A percentile compares a stretch with the other conserved stretches of the same genome.
Conservation (phyloP, 2,329 filamentous ascomycete genomes). For the Cladosporium sp. region DNA sequence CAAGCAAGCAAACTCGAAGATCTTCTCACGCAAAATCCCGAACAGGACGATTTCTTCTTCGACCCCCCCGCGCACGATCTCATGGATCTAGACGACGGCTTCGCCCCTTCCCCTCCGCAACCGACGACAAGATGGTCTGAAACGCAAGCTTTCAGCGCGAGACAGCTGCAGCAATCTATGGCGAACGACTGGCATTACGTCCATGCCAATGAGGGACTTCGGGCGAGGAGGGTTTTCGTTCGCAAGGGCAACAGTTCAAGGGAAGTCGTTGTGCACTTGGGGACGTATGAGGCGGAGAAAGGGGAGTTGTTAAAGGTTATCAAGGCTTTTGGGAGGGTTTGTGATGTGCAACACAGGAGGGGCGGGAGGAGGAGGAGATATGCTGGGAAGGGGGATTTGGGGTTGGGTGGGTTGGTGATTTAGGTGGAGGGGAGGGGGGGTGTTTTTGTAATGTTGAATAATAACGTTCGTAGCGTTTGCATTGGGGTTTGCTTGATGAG, state of each 20-base stretch:
- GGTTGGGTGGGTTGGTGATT: neutral
- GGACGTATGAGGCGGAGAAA: slow-evolving; percentile 17
- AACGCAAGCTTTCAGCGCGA: slow-evolving; percentile 25
- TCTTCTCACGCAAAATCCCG: slow-evolving; percentile 3
- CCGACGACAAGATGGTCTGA: slow-evolving; percentile 19
- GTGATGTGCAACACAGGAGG: neutral
- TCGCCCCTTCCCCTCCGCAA: neutral
- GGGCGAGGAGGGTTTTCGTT: slow-evolving; percentile 49
- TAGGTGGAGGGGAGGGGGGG: neutral
- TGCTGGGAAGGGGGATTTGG: neutral
- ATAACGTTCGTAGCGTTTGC: no score
- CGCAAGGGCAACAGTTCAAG: slow-evolving; percentile 41
- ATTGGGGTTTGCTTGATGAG: no score
- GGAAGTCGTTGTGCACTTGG: slow-evolving; percentile 40
- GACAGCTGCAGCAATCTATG: slow-evolving; percentile 43
- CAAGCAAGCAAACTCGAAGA: slow-evolving; percentile 11
- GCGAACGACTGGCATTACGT: slow-evolving; percentile 44
- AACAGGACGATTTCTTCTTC: slow-evolving; percentile 10
- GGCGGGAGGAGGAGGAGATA: neutral
- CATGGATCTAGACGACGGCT: neutral
- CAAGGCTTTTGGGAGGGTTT: neutral
- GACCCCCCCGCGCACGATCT: neutral
- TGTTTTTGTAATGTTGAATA: no score
- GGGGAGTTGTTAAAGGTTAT: neutral
- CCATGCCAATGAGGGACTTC: slow-evolving; percentile 17